These are phyloP conservation scores for Cryptosporidium meleagridis DNA, from an alignment of 169 alveolate genomes.

Conservation along the genomic window DNA sequence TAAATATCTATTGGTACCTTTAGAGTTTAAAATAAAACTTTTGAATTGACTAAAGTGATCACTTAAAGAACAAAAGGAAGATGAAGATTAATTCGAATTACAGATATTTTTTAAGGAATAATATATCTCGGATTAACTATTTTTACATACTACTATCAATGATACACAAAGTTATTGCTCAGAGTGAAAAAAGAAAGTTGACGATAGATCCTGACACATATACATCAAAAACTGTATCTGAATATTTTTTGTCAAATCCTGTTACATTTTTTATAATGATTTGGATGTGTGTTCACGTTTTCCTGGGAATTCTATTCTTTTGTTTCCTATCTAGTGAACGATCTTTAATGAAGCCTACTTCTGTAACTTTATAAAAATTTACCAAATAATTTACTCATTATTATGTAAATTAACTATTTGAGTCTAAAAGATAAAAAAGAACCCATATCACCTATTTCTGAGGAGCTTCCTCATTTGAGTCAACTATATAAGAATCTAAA, in stretches of 20 bases:
- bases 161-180: neutral
- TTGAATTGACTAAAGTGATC: neutral
- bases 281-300: constrained; percentile 58
- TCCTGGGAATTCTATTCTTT: constrained; percentile 53
- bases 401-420: neutral
- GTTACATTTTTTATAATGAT: constrained; percentile 39
- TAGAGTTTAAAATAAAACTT: neutral
- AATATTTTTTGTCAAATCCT: constrained; percentile 46
- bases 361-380: constrained; percentile 22
- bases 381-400: neutral
- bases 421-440: neutral
- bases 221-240: constrained; percentile 30
- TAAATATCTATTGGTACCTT: neutral
- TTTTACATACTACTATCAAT: neutral
- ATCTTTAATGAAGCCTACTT: constrained; percentile 58
- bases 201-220: constrained; percentile 3
- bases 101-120: neutral
- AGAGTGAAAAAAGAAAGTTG: neutral
- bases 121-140: neutral
- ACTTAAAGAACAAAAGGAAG: neutral
- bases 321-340: constrained; percentile 66
- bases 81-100: neutral
- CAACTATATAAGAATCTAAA: neutral
- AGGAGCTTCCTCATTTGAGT: neutral
- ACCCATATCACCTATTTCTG: too few relatives aligned